A percentile compares a stretch with the other conserved stretches of the same genome.
These are phyloP conservation scores for Russula earlei DNA, from an alignment of 768 basidiomycete species.

Conservation along the genomic window DNA sequence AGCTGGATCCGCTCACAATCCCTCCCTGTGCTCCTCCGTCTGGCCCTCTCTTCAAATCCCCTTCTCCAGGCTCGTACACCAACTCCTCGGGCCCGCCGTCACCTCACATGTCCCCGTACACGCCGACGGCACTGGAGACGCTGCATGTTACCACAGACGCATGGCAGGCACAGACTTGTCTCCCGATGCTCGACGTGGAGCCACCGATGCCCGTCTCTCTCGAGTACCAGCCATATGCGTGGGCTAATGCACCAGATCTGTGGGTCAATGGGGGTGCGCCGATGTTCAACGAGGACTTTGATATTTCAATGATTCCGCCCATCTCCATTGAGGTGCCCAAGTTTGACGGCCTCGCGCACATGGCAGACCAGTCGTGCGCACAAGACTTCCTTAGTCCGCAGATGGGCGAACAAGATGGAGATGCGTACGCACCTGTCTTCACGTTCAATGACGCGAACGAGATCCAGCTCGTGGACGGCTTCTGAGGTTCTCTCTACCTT, in stretches of 20 bases:
- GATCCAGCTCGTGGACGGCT: slow-evolving; percentile 12
- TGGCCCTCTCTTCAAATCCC: slow-evolving; percentile 8
- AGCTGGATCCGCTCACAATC: slow-evolving; percentile 8
- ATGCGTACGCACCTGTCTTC: slow-evolving; percentile 13
- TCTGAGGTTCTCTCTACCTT: not conserved
- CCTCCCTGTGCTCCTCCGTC: not conserved
- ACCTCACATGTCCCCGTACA: slow-evolving; percentile 12
- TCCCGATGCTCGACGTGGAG: slow-evolving; percentile 22
- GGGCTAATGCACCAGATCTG: slow-evolving; percentile 23
- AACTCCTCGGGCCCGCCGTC: slow-evolving; percentile 18
- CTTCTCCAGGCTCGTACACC: slow-evolving; percentile 4
- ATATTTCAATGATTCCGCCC: slow-evolving; percentile 53
- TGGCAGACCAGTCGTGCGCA: slow-evolving; percentile 5
- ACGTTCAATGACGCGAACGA: slow-evolving; percentile 15
- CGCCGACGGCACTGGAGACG: slow-evolving; percentile 16
- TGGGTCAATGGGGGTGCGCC: slow-evolving; percentile 31
- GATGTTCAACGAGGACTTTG: slow-evolving; percentile 56
- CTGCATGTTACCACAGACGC: slow-evolving; percentile 15
- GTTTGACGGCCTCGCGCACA: slow-evolving; percentile 24
- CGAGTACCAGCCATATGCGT: slow-evolving; percentile 27
- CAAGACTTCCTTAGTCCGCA: slow-evolving; percentile 3
- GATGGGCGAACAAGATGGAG: slow-evolving; percentile 7
- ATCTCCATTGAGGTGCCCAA: slow-evolving; percentile 51
- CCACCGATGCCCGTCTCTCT: slow-evolving; percentile 17
- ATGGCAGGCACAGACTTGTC: slow-evolving; percentile 16